phyloP scores from a whole-genome alignment of 1,139 yeast genomes.

The Sugiyamaella sp. region DNA sequence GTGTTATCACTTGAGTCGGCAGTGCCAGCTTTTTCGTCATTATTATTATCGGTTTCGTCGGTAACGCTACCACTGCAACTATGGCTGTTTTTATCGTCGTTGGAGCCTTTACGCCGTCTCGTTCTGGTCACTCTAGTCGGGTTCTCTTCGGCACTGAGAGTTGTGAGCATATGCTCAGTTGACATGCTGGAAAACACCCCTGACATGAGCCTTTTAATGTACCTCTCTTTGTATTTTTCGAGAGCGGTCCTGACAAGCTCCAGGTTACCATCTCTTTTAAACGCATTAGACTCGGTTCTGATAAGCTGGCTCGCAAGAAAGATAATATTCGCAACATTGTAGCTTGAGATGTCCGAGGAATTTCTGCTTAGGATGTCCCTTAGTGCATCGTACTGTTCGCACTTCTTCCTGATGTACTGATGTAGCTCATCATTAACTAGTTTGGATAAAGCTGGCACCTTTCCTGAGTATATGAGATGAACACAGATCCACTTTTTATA shows the following conservation, averaged over 20 bases:
- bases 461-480: not conserved
- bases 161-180: too few species aligned
- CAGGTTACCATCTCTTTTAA: slow-evolving; percentile 7
- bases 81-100: not conserved
- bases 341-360: too few species aligned
- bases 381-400: slow-evolving; percentile 1
- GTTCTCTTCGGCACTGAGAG: too few species aligned
- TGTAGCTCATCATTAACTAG: slow-evolving; percentile 4
- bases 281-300: not conserved
- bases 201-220: slow-evolving; percentile 1
- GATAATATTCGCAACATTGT: too few species aligned
- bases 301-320: too few species aligned
- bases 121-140: too few species aligned
- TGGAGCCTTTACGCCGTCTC: not conserved
- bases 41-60: not conserved
- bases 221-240: slow-evolving; percentile 6
- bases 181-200: slow-evolving; percentile 15
- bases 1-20: too few species aligned
- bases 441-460: not conserved
- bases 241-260: slow-evolving; percentile 3
- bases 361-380: not conserved
- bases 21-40: too few species aligned
- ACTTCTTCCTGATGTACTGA: not conserved
- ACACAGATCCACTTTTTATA: slow-evolving; percentile 16
- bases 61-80: not conserved